Base-by-base conservation (phyloP, 164 flowering plant genomes). In the Paratinospora sagittata region DNA sequence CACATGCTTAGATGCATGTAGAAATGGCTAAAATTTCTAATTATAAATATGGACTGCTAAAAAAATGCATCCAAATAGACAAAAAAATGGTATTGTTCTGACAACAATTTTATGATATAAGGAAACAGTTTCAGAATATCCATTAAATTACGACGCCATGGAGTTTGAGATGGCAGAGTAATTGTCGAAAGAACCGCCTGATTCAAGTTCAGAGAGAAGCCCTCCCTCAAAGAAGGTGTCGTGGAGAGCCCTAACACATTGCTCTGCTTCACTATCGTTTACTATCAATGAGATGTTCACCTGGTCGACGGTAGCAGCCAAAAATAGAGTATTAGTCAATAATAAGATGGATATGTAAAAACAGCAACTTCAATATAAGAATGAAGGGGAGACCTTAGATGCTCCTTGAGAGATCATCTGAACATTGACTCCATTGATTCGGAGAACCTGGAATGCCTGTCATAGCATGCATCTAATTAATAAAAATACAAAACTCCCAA, bases 321-420 rank as follows among this genome's bases (percentile, higher is more conserved):
- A 52, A 55, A 33, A 23, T 39, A 17, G 19, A 34, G 0, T 55
- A 23, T 55, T 55, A n/a, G 61, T n/a, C 34, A 30, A 30, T 19
- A 7, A 8, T 8, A 55, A 55, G n/a, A 55, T 55, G 61, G 61
- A 19, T 55, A 6, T 8, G 61, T 55, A 3, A 4, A 19, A 55
- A 2, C 6, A n/a, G 24, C 10, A 19, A 55, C 23, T 19, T 17
- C 8, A 19, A 60, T 3, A 19, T 34, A 62, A 70, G 57, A 33
- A 21, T 37, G 36, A 55, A 37, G 58, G 58, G 49, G 68, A 39
- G 19, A 93, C 97, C 95, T 95, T 95, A 1, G 98, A 95, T 73
- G 98, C 98, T 45, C 97, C 98, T 81, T 95, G 98, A 27, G 98
- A 95, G 77, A 95, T 95, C 98, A 95, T 95, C 78, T 95, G 98